Percentiles rank a stretch among this genome's conserved stretches.
Conservation (phyloP, 192 early-diverging fungal genomes). For the Backusella circina region DNA sequence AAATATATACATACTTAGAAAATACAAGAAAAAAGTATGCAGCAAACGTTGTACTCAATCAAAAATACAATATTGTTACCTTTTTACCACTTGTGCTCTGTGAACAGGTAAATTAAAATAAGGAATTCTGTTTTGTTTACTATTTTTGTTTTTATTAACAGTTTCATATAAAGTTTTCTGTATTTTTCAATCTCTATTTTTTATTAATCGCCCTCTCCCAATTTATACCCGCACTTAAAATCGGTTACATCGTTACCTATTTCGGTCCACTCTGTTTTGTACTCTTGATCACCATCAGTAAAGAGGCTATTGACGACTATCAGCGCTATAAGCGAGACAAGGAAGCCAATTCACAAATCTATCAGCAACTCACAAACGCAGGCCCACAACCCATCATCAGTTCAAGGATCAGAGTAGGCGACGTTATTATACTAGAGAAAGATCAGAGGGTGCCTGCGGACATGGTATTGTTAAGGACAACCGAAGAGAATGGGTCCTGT, state of each 20-base stretch:
- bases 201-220: slow-evolving; percentile 90
- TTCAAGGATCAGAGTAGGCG: slow-evolving; percentile 86
- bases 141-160: slow-evolving; percentile 2
- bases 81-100: slow-evolving; percentile 80
- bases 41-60: slow-evolving; percentile 84
- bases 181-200: slow-evolving; percentile 96
- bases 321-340: slow-evolving; percentile 74
- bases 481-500: slow-evolving; percentile 78
- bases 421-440: slow-evolving; percentile 79
- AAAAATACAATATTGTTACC: slow-evolving; percentile 79
- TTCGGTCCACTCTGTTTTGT: slow-evolving; percentile 94
- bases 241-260: slow-evolving; percentile 87
- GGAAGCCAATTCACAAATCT: slow-evolving; percentile 89
- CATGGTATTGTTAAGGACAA: slow-evolving; percentile 81
- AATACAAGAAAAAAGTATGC: slow-evolving; percentile 57
- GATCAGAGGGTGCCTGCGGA: slow-evolving; percentile 91
- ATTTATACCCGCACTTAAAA: slow-evolving; percentile 83
- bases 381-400: slow-evolving; percentile 66
- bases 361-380: slow-evolving; percentile 56
- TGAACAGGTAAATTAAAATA: slow-evolving; percentile 58
- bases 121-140: neutral
- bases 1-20: slow-evolving; percentile 26
- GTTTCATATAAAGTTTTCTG: slow-evolving; percentile 69
- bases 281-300: slow-evolving; percentile 83
- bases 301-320: slow-evolving; percentile 90